phyloP scores from a whole-genome alignment of 73 alveolate genomes.

The Breviolum minutum region DNA sequence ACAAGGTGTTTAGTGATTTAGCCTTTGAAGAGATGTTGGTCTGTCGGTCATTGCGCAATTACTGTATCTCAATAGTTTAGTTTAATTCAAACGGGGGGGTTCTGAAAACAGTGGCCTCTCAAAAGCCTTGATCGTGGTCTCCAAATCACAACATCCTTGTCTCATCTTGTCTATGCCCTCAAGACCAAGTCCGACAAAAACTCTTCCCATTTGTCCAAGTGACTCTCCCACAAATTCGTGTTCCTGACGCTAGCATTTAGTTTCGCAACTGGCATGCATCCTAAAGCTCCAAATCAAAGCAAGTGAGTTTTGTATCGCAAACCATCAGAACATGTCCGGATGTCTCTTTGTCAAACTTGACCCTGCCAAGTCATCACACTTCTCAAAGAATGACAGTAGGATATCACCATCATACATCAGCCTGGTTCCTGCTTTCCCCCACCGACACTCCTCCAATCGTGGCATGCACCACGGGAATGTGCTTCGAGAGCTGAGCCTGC shows the following conservation, averaged over 20 bases:
- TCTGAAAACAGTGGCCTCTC: neutral
- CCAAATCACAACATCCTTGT: no score
- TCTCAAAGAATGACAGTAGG: no score
- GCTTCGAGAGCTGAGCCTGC: slow-evolving; percentile 99
- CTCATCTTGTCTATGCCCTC: no score
- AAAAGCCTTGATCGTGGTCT: neutral
- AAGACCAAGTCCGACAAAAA: no score
- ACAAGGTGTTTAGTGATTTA: no score
- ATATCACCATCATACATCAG: no score
- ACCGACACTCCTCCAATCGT: slow-evolving; percentile 99
- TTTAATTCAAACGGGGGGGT: neutral
- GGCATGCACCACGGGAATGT: slow-evolving; percentile 99
- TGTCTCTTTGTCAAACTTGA: no score
- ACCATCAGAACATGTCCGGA: neutral
- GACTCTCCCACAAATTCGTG: slow-evolving; percentile 85
- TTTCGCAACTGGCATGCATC: no score
- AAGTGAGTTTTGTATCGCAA: neutral
- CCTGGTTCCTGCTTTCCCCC: slow-evolving; percentile 96
- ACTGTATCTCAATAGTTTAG: neutral
- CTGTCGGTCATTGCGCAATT: no score
- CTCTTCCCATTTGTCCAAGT: neutral
- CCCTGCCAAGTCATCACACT: no score
- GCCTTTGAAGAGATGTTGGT: no score
- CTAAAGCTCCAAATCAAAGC: neutral
- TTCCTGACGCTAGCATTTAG: neutral